Base-by-base conservation (phyloP, 176 grass and related monocot genomes). In the Cenchrus fungigraminus region DNA sequence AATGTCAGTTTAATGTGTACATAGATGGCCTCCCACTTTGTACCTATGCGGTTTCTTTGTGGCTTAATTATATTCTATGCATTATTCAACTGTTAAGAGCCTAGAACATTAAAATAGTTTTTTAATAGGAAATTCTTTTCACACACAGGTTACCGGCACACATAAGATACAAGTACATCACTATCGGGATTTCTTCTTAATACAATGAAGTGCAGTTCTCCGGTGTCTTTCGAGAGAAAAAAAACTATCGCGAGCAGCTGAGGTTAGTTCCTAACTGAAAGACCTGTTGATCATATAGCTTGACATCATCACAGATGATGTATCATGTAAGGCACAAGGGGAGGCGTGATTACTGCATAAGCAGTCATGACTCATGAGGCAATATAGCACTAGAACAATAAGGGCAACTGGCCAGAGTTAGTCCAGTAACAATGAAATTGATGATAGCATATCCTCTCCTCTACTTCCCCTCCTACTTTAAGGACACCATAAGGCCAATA, bases 201-300 rank as follows among this genome's bases (percentile, higher is more conserved):
- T n/a, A n/a, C n/a, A n/a, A n/a, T n/a, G n/a, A n/a, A n/a, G n/a
- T n/a, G n/a, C n/a, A n/a, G n/a, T n/a, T n/a, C n/a, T n/a, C n/a
- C n/a, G n/a, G n/a, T n/a, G n/a, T n/a, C n/a, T n/a, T n/a, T n/a
- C n/a, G n/a, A n/a, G n/a, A n/a, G n/a, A n/a, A n/a, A n/a, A n/a
- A n/a, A n/a, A n/a, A n/a, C n/a, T n/a, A n/a, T n/a, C n/a, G n/a
- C n/a, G 72, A 74, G 54, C 53, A 76, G 20, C 74, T 44, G 34
- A 61, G 68, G 34, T 61, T 17, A 45, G 17, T 77, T 43, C 54
- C 72, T 11, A 75, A 34, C 22, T 73, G 13, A 74, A 75, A 55
- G 15, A 55, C 73, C 73, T 37, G 32, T 55, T 56, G 14, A 34
- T 60, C 25, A 45, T 79, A 79, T 62, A 79, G 43, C 76, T 79